Evolutionary conservation across 179 eudicot species (phyloP), one percentile per base, ranked within the genome.

Genomic region (Drosera spatulata): DNA sequence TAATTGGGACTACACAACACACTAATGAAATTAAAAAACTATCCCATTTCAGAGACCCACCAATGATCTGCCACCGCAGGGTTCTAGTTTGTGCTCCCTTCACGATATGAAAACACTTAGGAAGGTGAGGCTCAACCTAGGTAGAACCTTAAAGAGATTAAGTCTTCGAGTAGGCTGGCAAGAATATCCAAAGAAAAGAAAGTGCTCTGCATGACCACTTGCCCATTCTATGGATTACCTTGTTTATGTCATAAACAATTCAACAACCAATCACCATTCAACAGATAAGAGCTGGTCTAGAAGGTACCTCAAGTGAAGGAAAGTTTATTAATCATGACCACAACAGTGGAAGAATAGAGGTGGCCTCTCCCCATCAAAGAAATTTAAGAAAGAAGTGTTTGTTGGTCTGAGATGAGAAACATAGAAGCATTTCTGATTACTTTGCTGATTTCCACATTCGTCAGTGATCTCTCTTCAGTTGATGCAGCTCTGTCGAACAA

Each of bases 401-500:
- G 9, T 22, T 14, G 43, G 40, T 44, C 13, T 11, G 52, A 63
- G 56, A 60, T 68, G 76, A 68, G 15, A 44, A 54, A 40, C 42
- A 46, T 49, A 55, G 54, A 38, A 52, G 65, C 66, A 46, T 43
- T 68, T 55, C 15, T 51, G 15, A 10, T 56, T 11, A 53, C 66
- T 45, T 14, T 73, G 1, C 33, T 60, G 12, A 52, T 68, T 49
- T 59, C 60, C 43, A 45, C 62, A 13, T 13, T 63, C 40, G 64
- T 60, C 13, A 15, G 51, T 55, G 44, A 62, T 41, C 10, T 41
- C 39, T 50, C 41, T 60, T 44, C 50, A 13, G 39, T 52, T 33
- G 12, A 51, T n/a, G 65, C 65, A 40, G 45, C 49, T 12, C 48
- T 62, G 44, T 39, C 56, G 6, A 43, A 54, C 39, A 22, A 44